Evolutionary conservation across 768 basidiomycete genomes (phyloP), one percentile per base, ranked within the genome.

Genomic region (Mycena alexandri): DNA sequence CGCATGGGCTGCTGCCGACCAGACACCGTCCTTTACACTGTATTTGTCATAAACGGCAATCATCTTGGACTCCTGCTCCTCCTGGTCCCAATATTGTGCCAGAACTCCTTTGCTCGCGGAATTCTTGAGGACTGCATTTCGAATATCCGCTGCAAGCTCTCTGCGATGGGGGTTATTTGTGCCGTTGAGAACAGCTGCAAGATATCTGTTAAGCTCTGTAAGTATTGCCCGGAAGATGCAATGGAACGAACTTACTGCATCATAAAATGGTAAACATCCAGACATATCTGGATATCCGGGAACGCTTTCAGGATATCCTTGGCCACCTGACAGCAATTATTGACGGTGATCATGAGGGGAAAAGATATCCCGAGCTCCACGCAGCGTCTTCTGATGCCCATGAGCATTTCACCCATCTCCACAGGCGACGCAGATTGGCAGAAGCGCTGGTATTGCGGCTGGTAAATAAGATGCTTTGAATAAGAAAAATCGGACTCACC

Each of bases 251-350:
- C 24, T 2, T 36, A 68, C 67, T 61, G 52, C 53, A 56, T 68
- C 48, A 68, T 33, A 53, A 68, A 63, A 52, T 68, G 67, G 25
- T 67, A 56, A 10, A 67, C 59, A 42, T 67, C 51, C 2, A 67
- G 61, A 19, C 46, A 34, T n/a, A 67, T 54, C 19, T 12, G 33
- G 21, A 57, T 50, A 24, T 63, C 24, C 14, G 67, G 61, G 1
- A 69, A 25, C 0, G 41, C 48, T 36, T 65, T 65, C 24, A 19
- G 38, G 24, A 64, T 50, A 8, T 53, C 48, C 1, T 47, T 63
- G 6, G 46, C 24, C 11, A 71, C 57, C 8, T 62, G 53, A 33
- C 67, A 71, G 51, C 70, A 71, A 34, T 71, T 68, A 44, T 68
- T 61, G 24, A 61, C 61, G n/a, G 57, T 42, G 2, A 54, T 48